Evolutionary conservation across 2,329 filamentous ascomycete genomes (phyloP), one percentile per base, ranked within the genome.

Genomic region (Alternaria postmessia): DNA sequence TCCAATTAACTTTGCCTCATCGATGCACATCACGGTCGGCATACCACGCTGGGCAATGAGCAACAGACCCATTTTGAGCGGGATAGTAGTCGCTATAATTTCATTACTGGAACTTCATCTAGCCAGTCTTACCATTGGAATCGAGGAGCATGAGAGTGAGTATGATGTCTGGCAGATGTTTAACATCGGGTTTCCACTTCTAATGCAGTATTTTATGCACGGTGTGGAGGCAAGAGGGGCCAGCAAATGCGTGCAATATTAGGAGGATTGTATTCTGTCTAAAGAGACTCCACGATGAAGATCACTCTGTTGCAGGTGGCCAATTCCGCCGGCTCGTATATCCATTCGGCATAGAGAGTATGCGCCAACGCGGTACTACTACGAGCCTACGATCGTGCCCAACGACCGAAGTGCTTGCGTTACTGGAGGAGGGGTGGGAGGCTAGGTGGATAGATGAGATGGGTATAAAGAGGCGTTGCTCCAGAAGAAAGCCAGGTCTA

Each of bases 1-100:
- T 9, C 57, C 52, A 12, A 43, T 14, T 8, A 36, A 2, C 30
- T 36, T 60, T 30, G 38, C 34, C 20, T 34, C 49, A 14, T 36
- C 56, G 20, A 60, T 46, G 47, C 48, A 60, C 47, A 3, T 60
- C 39, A 52, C 28, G 14, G 41, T 56, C 14, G 47, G 44, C 12
- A 46, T 56, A 20, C 52, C 39, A 2, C 52, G 46, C n/a, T 60
- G 57, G 30, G 52, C 47, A 9, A 22, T 60, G 8, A 34, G 36
- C 51, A 38, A 41, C 24, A 11, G 9, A 12, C 16, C 24, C 14
- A 60, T 18, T 2, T 39, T 24, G 41, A 44, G 28, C 14, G 39
- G 36, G 16, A 43, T 60, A 18, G 38, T 55, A n/a, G 11, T 26
- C 7, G 20, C 52, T 14, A 32, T 60, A n/a, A 12, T 18, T 7